Conservation (phyloP, 2,329 filamentous ascomycete genomes). For the Plenodomus tracheiphilus region DNA sequence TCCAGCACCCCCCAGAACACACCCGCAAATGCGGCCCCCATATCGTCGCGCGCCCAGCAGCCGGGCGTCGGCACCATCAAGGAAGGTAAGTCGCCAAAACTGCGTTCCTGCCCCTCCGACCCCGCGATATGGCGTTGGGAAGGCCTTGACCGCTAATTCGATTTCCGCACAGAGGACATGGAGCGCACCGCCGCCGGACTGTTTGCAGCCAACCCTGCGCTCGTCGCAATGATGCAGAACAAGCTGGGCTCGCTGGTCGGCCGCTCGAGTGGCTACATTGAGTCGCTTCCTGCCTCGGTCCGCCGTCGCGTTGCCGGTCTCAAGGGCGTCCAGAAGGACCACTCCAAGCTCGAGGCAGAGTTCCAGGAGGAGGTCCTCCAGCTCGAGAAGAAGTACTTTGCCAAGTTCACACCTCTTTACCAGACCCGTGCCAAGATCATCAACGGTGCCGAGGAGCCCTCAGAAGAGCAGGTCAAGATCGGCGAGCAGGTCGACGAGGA, state of each 20-base stretch:
- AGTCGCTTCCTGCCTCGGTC: conserved; percentile 86
- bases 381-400: conserved; percentile 99
- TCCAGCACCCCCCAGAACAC: conserved; percentile 97
- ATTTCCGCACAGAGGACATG: conserved; percentile 72
- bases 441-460: conserved; percentile 84
- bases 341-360: conserved; percentile 96
- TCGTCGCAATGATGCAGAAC: conserved; percentile 97
- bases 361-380: conserved; percentile 98
- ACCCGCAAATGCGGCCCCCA: conserved; percentile 90
- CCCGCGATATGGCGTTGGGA: conserved; percentile 28
- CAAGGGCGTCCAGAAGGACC: conserved; percentile 98
- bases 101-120: conserved; percentile 31
- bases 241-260: conserved; percentile 92
- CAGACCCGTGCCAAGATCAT: conserved; percentile 91
- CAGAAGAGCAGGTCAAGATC: conserved; percentile 81
- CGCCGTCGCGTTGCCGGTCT: conserved; percentile 92
- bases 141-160: conserved; percentile 43
- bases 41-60: conserved; percentile 96
- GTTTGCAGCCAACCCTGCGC: conserved; percentile 91
- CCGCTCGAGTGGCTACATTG: conserved; percentile 95
- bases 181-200: conserved; percentile 88
- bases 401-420: conserved; percentile 97
- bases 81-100: conserved; percentile 69
- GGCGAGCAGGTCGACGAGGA: conserved; percentile 81
- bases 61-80: conserved; percentile 93